Percentiles rank a stretch among this genome's conserved stretches.
Conservation (phyloP, 805 yeast species). For the Saturnispora bothae region DNA sequence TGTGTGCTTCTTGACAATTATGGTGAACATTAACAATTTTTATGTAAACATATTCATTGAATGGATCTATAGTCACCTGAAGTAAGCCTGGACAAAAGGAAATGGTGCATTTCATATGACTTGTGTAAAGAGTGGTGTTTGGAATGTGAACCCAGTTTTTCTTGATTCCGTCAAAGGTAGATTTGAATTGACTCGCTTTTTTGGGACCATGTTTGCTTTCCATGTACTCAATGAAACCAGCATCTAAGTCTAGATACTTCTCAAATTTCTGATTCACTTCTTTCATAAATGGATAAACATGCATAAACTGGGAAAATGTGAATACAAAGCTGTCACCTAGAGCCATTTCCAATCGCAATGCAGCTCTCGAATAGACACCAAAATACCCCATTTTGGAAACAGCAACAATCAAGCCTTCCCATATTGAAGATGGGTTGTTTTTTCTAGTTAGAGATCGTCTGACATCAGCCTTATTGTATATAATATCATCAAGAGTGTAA, state of each 20-base stretch:
- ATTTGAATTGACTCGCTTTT: neutral
- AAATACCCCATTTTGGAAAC: constrained; percentile 9
- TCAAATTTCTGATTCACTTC: neutral
- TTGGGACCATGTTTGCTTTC: neutral
- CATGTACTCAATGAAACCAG: too few species aligned
- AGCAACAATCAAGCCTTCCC: constrained; percentile 7
- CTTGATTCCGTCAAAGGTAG: neutral
- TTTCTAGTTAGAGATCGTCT: too few species aligned
- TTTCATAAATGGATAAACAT: constrained; percentile 10
- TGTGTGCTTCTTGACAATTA: constrained; percentile 9
- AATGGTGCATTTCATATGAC: constrained; percentile 4
- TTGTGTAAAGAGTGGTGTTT: constrained; percentile 5
- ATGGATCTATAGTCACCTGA: constrained; percentile 8
- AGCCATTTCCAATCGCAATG: constrained; percentile 6
- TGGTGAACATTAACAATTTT: constrained; percentile 6
- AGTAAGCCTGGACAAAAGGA: constrained; percentile 9
- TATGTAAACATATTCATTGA: constrained; percentile 9
- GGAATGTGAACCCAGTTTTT: neutral
- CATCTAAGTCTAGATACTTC: neutral
- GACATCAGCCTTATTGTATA: too few species aligned
- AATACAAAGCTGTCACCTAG: constrained; percentile 1
- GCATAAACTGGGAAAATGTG: constrained; percentile 10
- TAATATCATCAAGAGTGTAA: too few species aligned
- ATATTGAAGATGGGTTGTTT: too few species aligned
- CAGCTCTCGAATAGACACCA: constrained; percentile 10